Evolutionary conservation across 352 stramenopile genomes (phyloP).

Genomic region (Phytophthora tentaculata): DNA sequence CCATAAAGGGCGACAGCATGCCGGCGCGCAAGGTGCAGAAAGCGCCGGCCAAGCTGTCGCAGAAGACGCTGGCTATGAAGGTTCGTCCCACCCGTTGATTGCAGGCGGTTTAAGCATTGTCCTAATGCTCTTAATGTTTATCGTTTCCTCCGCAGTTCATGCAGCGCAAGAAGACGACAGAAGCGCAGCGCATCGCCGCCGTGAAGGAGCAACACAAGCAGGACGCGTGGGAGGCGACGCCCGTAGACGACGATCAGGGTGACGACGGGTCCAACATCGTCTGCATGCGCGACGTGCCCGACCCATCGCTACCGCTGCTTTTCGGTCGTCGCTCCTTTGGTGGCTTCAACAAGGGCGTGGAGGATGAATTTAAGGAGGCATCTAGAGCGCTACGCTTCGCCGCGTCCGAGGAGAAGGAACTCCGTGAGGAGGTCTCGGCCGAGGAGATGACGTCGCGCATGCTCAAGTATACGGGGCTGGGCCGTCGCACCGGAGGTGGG

Average conservation of each 20-base stretch:
- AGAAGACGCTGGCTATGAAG: constrained; percentile 91
- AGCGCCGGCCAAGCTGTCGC: constrained; percentile 53
- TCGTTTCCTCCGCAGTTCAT: constrained; percentile 64
- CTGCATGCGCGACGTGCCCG: constrained; percentile 63
- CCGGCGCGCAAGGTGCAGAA: constrained; percentile 28
- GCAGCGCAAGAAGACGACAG: constrained; percentile 81
- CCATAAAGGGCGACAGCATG: constrained; percentile 25
- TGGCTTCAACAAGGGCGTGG: constrained; percentile 82
- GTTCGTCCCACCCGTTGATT: constrained; percentile 8
- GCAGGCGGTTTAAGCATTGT: background rate
- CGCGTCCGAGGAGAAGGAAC: constrained; percentile 70
- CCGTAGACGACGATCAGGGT: constrained; percentile 39
- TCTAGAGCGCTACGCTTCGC: constrained; percentile 62
- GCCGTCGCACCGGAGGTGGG: constrained; percentile 44
- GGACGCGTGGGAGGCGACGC: constrained; percentile 57
- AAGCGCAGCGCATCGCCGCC: constrained; percentile 56
- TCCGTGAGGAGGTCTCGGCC: constrained; percentile 81
- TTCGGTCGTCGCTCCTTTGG: constrained; percentile 82
- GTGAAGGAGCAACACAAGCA: constrained; percentile 64
- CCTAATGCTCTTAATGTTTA: background rate
- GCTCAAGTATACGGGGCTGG: constrained; percentile 84
- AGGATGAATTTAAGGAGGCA: constrained; percentile 81
- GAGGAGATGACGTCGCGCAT: constrained; percentile 85
- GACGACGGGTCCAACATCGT: constrained; percentile 46
- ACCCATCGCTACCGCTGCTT: constrained; percentile 77